A percentile compares a stretch with the other conserved stretches of the same genome.
Conservation (phyloP, 805 yeast species). For the Barnettozyma siamensis region DNA sequence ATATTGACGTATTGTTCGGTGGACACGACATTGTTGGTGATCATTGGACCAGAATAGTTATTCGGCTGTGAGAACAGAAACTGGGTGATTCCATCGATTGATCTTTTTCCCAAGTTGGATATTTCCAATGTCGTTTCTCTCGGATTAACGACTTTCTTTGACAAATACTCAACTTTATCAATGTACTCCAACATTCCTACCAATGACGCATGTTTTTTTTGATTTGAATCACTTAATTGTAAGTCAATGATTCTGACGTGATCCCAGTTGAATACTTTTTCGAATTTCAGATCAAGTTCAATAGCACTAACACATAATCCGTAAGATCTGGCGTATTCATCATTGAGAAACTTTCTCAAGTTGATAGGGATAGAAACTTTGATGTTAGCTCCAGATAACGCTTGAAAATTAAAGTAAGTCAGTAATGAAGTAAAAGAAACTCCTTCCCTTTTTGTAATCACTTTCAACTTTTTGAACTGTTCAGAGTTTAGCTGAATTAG, state of each 20-base stretch:
- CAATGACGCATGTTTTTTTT: slow-evolving; percentile 1
- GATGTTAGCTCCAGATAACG: background rate
- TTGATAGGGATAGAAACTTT: slow-evolving; percentile 6
- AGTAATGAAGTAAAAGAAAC: slow-evolving; percentile 7
- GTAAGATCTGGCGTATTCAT: slow-evolving; percentile 1
- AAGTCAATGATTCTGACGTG: slow-evolving; percentile 3
- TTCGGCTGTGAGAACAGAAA: slow-evolving; percentile 10
- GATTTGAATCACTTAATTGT: background rate
- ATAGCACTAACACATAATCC: slow-evolving; percentile 6
- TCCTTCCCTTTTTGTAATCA: background rate
- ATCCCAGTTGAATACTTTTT: slow-evolving; percentile 5
- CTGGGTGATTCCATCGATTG: background rate
- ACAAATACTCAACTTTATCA: background rate
- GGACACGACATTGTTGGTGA: slow-evolving; percentile 9
- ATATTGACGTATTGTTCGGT: background rate
- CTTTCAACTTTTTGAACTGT: background rate
- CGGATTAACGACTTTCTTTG: background rate
- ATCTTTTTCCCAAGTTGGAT: slow-evolving; percentile 8
- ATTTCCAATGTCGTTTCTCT: slow-evolving; percentile 5
- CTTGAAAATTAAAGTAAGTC: background rate
- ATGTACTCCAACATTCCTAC: slow-evolving; percentile 8
- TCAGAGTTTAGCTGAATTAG: slow-evolving; percentile 2
- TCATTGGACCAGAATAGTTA: slow-evolving; percentile 4
- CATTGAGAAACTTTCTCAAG: slow-evolving; percentile 4
- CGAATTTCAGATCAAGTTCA: background rate